A percentile compares a stretch with the other conserved stretches of the same genome.
Evolutionary conservation across 768 basidiomycete genomes (phyloP).

Genomic region (Naganishia kalamii): DNA sequence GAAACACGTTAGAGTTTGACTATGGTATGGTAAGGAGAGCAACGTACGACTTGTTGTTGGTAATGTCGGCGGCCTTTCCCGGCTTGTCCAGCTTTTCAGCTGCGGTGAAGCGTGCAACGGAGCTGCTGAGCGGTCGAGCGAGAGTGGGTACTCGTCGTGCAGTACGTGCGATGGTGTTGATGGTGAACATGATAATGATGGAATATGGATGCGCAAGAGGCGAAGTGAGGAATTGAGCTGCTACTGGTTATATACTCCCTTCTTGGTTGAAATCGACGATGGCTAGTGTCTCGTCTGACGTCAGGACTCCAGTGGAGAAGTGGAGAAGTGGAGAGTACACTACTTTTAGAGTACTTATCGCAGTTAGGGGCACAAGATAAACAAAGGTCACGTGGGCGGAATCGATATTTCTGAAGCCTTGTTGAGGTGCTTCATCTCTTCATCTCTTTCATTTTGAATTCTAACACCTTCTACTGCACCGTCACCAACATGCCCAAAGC

Average conservation of each 20-base stretch:
- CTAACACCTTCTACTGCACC: too few relatives aligned
- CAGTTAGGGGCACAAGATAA: conserved; percentile 4
- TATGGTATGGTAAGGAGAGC: not conserved
- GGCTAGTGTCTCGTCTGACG: not conserved
- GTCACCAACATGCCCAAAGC: conserved; percentile 42
- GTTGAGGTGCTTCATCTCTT: not conserved
- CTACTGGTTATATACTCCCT: not conserved
- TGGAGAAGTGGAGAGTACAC: too few relatives aligned
- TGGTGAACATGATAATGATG: conserved; percentile 6
- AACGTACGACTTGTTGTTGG: not conserved
- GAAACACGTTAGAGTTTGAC: not conserved
- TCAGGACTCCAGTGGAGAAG: not conserved
- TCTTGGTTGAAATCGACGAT: not conserved
- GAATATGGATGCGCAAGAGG: not conserved
- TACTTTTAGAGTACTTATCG: too few relatives aligned
- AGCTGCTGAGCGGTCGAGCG: not conserved
- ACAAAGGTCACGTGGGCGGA: not conserved
- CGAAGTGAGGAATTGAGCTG: not conserved
- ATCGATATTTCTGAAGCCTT: not conserved
- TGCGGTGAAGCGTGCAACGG: not conserved
- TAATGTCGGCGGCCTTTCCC: not conserved
- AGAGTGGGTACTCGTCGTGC: not conserved
- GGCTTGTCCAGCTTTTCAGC: not conserved
- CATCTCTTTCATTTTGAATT: too few relatives aligned
- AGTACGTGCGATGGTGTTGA: not conserved